Evolutionary conservation across 192 early-diverging fungal species (phyloP), one percentile per base, ranked within the genome.

Genomic region (Coemansia sp.): DNA sequence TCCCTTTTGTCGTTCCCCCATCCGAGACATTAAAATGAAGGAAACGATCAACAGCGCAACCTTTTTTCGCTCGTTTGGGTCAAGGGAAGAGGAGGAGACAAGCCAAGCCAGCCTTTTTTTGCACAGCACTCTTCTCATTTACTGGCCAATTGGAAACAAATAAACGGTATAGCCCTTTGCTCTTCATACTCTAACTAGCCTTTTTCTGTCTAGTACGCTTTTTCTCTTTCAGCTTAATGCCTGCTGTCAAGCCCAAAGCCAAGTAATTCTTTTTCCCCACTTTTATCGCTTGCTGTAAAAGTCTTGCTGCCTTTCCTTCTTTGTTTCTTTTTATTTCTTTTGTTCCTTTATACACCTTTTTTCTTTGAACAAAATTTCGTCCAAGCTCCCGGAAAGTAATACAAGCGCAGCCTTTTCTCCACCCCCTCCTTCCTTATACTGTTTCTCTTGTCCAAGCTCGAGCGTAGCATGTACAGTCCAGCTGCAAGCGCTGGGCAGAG

Each of bases 401-500:
- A 4, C 47, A 49, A 6, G 19, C 19, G 20, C 47, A 49, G 19
- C 7, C 30, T 32, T 8, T 32, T 6, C 30, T 32, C 8, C 8
- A 32, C 8, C 30, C 3, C 30, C 30, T 32, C 30, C 30, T 32
- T 32, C 39, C 13, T 42, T 42, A 16, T 16, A 16, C 16, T 42
- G 8, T 42, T 16, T 42, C 13, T 42, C 13, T 16, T 42, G 30
- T 32, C 8, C 8, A n/a, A 32, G 3, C 10, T 27, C 10, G 27
- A 52, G 34, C 35, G 20, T 11, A 52, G 50, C 34, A 73, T 75
- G 72, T 69, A 75, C 63, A 62, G 72, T 23, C 59, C 72, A 35
- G 52, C 72, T 29, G 32, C 51, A 57, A 67, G 69, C 32, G 74
- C 61, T 16, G 74, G 65, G 6, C 62, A 77, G 36, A 77, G 69